Percentiles rank a stretch among this genome's conserved stretches.
phyloP scores from a whole-genome alignment of 1,139 yeast species.

The Debaryomyces robertsiae region DNA sequence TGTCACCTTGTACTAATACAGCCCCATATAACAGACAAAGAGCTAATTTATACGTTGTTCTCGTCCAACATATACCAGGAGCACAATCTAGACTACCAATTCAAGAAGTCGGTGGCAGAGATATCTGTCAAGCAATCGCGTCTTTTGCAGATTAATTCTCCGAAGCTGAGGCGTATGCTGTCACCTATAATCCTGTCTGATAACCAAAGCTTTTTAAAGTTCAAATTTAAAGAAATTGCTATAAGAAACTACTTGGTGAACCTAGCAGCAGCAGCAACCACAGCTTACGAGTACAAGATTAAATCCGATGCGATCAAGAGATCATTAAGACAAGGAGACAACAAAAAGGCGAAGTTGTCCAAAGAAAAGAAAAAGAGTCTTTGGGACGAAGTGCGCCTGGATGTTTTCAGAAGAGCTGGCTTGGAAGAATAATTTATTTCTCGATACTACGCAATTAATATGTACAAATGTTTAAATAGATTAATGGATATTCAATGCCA shows the following conservation, averaged over 20 bases:
- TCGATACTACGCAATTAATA: background rate
- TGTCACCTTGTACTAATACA: slow-evolving; percentile 46
- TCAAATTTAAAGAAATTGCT: slow-evolving; percentile 49
- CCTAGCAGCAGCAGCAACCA: slow-evolving; percentile 58
- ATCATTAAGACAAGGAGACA: slow-evolving; percentile 23
- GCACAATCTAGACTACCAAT: slow-evolving; percentile 46
- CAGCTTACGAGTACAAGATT: slow-evolving; percentile 52
- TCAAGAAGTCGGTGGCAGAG: slow-evolving; percentile 54
- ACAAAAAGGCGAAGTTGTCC: slow-evolving; percentile 37
- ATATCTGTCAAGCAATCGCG: slow-evolving; percentile 54
- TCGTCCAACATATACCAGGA: slow-evolving; percentile 50
- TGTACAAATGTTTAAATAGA: background rate
- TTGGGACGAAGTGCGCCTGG: slow-evolving; percentile 55
- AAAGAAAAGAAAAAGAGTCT: slow-evolving; percentile 47
- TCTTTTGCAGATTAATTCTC: slow-evolving; percentile 42
- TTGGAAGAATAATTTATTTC: slow-evolving; percentile 27
- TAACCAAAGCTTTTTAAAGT: slow-evolving; percentile 34
- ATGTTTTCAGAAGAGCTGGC: slow-evolving; percentile 52
- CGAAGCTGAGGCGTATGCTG: slow-evolving; percentile 21
- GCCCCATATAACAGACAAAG: slow-evolving; percentile 47
- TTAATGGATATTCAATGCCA: too few species aligned
- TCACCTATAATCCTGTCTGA: slow-evolving; percentile 35
- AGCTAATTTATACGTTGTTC: slow-evolving; percentile 43
- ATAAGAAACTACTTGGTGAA: slow-evolving; percentile 52
- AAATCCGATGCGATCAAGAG: slow-evolving; percentile 38